Evolutionary conservation across 2,329 filamentous ascomycete genomes (phyloP), one percentile per base, ranked within the genome.

Genomic region (Nigrospora osmanthi): DNA sequence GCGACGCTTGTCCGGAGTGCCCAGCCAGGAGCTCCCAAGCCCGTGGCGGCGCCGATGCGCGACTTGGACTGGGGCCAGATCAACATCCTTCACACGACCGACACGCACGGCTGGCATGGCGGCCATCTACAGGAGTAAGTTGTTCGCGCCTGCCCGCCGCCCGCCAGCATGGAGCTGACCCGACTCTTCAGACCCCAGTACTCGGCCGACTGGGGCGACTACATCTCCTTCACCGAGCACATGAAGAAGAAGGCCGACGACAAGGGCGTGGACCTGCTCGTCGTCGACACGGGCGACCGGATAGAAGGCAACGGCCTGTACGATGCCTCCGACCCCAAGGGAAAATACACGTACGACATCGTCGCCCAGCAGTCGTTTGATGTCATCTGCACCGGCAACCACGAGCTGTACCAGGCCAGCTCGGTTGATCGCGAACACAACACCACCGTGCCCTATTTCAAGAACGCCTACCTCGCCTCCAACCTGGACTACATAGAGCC

Each of bases 171-270:
- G 23, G 23, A 28, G 23, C 23, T 28, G 5, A 28, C 23, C 23
- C 23, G 23, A 6, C 9, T 4, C 16, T 1, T 38, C 17, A 89
- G 85, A 68, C 76, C 89, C 3, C 91, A 93, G 48, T 98, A 94
- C 66, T 90, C 88, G 7, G 91, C 89, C 39, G 93, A 98, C 65
- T 97, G 93, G 89, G 93, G 93, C 47, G 93, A 98, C 67, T 98
- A 97, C 65, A 78, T 97, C 56, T 96, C 91, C 7, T 96, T 98
- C 60, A 81, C 89, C 32, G 73, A 84, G 33, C 89, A 91, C 60
- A 80, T 98, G 73, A 85, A 80, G 45, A 76, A 81, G 53, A 83
- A 80, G 58, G 89, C 89, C 45, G 87, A 96, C 58, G 77, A 81
- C 1, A 75, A 83, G 43, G 89, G 89, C 38, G 80, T 79, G 28